Conservation (phyloP, 73 alveolate species). For the Uronychia setigera region DNA sequence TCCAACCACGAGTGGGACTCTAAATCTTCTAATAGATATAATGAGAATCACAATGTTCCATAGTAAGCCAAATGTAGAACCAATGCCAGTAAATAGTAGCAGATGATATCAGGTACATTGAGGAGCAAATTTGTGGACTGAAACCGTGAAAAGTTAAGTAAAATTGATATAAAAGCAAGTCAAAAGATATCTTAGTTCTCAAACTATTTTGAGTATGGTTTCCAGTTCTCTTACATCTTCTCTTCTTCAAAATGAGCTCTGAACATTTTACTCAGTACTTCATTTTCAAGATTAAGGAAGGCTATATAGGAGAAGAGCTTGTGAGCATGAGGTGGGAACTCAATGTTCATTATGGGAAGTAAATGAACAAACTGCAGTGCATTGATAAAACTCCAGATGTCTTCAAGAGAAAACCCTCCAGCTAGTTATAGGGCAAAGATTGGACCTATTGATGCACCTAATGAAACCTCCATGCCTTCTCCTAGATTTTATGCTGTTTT, state of each 20-base stretch:
- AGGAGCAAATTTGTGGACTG: not conserved
- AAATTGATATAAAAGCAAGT: not conserved
- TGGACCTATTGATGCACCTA: not conserved
- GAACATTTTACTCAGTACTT: not conserved
- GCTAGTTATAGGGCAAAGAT: not conserved
- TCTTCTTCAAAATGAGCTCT: not conserved
- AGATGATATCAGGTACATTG: not conserved
- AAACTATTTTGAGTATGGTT: not conserved
- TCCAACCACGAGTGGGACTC: too few species aligned
- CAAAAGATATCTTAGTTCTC: not conserved
- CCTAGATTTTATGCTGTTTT: not conserved
- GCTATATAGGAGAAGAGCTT: constrained; percentile 7
- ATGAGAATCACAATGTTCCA: too few species aligned
- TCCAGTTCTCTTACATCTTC: not conserved
- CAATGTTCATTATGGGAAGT: constrained; percentile 17
- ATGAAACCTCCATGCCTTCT: not conserved
- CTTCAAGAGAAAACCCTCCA: not conserved
- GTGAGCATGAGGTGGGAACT: constrained; percentile 11
- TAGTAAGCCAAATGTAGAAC: too few species aligned
- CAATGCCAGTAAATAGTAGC: not conserved
- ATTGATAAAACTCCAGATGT: constrained; percentile 11
- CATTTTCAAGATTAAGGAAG: constrained; percentile 3
- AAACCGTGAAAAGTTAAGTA: not conserved
- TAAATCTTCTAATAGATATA: too few species aligned
- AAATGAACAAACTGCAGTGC: constrained; percentile 13